phyloP scores from a whole-genome alignment of 2,329 filamentous ascomycete genomes.

The Hypoxylon sp. region DNA sequence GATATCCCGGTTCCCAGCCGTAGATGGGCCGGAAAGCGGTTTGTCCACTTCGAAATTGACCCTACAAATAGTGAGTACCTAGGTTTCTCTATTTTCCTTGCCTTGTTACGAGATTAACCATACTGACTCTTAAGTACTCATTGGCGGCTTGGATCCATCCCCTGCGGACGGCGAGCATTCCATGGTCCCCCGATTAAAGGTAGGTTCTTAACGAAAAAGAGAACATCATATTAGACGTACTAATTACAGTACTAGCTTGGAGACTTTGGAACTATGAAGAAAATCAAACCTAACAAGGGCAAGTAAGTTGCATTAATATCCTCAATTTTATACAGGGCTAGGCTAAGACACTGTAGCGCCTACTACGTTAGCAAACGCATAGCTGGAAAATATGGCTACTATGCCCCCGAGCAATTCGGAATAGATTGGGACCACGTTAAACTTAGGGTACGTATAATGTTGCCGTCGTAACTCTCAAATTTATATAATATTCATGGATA shows the following conservation, averaged over 20 bases:
- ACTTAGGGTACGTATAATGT: background rate
- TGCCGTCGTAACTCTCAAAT: background rate
- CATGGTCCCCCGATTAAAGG: constrained; percentile 44
- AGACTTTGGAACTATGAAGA: constrained; percentile 39
- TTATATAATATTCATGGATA: background rate
- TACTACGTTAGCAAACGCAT: constrained; percentile 34
- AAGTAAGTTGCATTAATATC: constrained; percentile 27
- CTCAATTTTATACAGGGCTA: background rate
- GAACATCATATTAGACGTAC: background rate
- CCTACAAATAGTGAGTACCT: constrained; percentile 41
- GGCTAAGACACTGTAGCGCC: constrained; percentile 5
- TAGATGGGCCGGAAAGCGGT: constrained; percentile 41
- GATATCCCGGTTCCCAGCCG: constrained; percentile 29
- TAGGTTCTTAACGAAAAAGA: constrained; percentile 8
- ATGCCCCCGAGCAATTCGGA: constrained; percentile 48
- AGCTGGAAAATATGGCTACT: constrained; percentile 28
- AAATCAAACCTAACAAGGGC: constrained; percentile 40
- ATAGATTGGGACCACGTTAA: constrained; percentile 45
- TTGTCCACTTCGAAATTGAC: constrained; percentile 49
- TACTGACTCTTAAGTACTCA: constrained; percentile 36
- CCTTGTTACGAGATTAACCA: background rate
- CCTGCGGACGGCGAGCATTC: constrained; percentile 40
- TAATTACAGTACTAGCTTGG: constrained; percentile 32
- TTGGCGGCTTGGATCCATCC: constrained; percentile 31
- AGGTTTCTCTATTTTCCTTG: background rate